Base-by-base conservation (phyloP, 495 filamentous ascomycete genomes). In the Neurospora tetraspora region DNA sequence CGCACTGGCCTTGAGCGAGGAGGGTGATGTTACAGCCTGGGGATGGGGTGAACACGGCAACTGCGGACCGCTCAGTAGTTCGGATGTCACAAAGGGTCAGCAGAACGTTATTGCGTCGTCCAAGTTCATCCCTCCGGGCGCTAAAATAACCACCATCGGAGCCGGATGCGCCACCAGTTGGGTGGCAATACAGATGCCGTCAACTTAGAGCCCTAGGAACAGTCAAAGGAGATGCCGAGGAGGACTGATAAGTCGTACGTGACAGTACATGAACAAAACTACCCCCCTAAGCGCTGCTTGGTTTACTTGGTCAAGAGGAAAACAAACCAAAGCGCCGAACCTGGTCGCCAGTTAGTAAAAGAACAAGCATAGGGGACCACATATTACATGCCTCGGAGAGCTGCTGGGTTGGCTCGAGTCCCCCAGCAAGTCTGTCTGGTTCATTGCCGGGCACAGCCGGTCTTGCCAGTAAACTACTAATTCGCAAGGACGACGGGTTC, bases 21-120 rank as follows among this genome's bases (percentile, higher is more conserved):
- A 86, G 69, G 87, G 88, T 1, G 81, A 85, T 18, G 82, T 97
- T 14, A 79, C 93, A 45, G 87, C 90, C 4, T 98, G 94, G 92
- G 96, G 96, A 18, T 99, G 96, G 95, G 94, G 94, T 1, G 93
- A 97, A 83, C 96, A 99, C 86, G 96, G 96, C 12, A 98, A 98
- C 81, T 98, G 96, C 80, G 96, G 96, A 16, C 85, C 88, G 4
- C 83, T 85, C 59, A 88, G 83, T n/a, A 89, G 81, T 75, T 81
- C 74, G n/a, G 82, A 83, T 74, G 88, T 92, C 78, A 88, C 92
- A 39, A 89, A 89, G 65, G 91, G 86, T 10, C 81, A 81, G 73
- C 90, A 88, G 82, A 92, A 89, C 75, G 77, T 86, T 18, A 86
- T 93, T 76, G 83, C 83, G n/a, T 81, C 88, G 53, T 79, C 84